Percentiles rank a stretch among this genome's conserved stretches.
Evolutionary conservation across 2,329 filamentous ascomycete species (phyloP).

Genomic region (Monilinia fructicola): DNA sequence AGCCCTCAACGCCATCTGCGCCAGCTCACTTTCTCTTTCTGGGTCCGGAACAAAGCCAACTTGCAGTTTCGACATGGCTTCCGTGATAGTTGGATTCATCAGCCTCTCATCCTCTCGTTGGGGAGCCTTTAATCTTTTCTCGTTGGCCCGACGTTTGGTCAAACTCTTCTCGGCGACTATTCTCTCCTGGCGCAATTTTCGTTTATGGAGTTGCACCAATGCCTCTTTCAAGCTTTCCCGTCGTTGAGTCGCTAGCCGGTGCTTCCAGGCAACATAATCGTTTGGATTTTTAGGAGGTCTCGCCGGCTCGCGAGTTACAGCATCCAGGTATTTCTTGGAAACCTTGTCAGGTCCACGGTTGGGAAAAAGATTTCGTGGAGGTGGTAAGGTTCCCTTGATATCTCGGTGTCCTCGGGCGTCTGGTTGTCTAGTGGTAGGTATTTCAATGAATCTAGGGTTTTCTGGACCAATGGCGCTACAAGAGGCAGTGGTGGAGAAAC

Average conservation of each 20-base stretch:
- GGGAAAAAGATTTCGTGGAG: slow-evolving; percentile 78
- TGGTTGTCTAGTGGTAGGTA: slow-evolving; percentile 71
- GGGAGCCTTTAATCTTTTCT: slow-evolving; percentile 56
- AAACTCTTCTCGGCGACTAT: slow-evolving; percentile 44
- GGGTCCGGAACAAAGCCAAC: slow-evolving; percentile 61
- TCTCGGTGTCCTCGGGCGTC: slow-evolving; percentile 46
- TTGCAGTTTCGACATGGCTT: slow-evolving; percentile 49
- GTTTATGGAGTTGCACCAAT: slow-evolving; percentile 65
- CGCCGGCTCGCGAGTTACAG: slow-evolving; percentile 56
- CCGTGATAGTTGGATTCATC: slow-evolving; percentile 66
- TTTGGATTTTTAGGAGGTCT: slow-evolving; percentile 31
- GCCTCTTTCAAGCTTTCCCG: slow-evolving; percentile 71
- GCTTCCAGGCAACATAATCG: slow-evolving; percentile 59
- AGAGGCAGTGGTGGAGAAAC: slow-evolving; percentile 49
- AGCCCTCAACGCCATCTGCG: slow-evolving; percentile 46
- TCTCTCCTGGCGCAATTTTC: slow-evolving; percentile 54
- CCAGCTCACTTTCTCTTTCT: slow-evolving; percentile 54
- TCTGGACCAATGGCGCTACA: slow-evolving; percentile 67
- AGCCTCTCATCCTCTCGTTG: slow-evolving; percentile 75
- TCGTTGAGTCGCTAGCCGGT: slow-evolving; percentile 68
- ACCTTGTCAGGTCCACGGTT: slow-evolving; percentile 59
- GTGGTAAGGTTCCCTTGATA: slow-evolving; percentile 77
- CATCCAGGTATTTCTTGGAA: slow-evolving; percentile 57
- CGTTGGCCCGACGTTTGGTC: slow-evolving; percentile 50
- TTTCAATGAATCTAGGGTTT: slow-evolving; percentile 81